These are phyloP conservation scores for Starmerella bombi DNA, from an alignment of 805 yeast genomes.

Conservation along the genomic window DNA sequence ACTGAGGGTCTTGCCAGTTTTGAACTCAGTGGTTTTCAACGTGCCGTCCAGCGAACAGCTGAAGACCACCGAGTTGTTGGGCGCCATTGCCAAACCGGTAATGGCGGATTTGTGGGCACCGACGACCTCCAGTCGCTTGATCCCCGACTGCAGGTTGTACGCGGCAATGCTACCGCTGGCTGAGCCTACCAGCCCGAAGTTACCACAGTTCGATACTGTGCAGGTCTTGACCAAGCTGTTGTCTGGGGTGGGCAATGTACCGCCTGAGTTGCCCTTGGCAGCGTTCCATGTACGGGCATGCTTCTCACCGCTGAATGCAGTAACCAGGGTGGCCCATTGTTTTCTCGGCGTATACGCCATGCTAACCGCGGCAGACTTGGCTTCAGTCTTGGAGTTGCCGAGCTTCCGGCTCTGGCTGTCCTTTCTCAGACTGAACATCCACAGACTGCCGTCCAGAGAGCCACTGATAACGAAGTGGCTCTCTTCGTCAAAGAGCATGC, in stretches of 20 bases:
- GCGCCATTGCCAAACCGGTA: conserved; percentile 80
- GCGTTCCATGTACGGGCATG: conserved; percentile 90
- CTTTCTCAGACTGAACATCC: conserved; percentile 86
- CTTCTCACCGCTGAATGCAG: conserved; percentile 72
- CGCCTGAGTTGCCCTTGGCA: conserved; percentile 64
- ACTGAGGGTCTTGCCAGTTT: conserved; percentile 52
- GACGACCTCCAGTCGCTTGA: conserved; percentile 52
- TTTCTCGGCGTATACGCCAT: conserved; percentile 63
- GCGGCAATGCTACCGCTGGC: conserved; percentile 72
- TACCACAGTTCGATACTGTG: conserved; percentile 82
- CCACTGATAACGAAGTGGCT: conserved; percentile 80
- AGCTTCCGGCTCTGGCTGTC: conserved; percentile 93
- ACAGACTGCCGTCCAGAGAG: conserved; percentile 70
- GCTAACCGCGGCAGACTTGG: conserved; percentile 26
- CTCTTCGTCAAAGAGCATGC: conserved; percentile 48
- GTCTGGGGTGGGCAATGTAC: conserved; percentile 60
- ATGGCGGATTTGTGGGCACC: conserved; percentile 53
- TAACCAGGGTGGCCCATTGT: conserved; percentile 86
- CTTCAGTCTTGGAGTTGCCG: conserved; percentile 58
- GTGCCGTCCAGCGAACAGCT: conserved; percentile 81
- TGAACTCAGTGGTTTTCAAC: conserved; percentile 76
- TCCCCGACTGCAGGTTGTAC: conserved; percentile 87
- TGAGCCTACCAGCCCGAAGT: conserved; percentile 86
- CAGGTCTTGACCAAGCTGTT: conserved; percentile 62
- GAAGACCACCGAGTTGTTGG: conserved; percentile 78